Conservation (phyloP, 176 grass and related monocot genomes). For the Coix lacrymajobi region DNA sequence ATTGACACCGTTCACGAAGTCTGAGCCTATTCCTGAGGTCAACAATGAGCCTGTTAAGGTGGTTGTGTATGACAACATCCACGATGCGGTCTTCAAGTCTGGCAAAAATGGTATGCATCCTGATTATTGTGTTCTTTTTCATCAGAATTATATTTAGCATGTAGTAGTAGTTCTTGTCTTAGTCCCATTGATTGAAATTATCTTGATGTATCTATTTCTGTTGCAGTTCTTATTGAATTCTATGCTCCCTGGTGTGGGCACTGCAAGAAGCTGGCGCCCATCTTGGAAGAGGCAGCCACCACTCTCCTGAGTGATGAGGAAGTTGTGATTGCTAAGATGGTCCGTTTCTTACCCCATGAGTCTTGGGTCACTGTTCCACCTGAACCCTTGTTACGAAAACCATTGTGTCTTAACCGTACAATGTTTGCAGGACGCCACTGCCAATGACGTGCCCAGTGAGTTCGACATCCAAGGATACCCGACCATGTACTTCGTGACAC, state of each 20-base stretch:
- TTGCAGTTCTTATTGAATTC: slow-evolving; percentile 87
- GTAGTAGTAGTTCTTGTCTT: not conserved
- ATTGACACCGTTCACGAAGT: slow-evolving; percentile 71
- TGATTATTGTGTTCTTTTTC: not conserved
- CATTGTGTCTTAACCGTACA: not conserved
- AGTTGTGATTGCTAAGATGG: slow-evolving; percentile 95
- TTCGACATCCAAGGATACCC: slow-evolving; percentile 77
- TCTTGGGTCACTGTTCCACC: not conserved
- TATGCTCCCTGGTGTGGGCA: slow-evolving; percentile 98
- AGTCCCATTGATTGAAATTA: not conserved
- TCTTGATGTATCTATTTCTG: not conserved
- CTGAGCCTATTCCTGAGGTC: slow-evolving; percentile 73
- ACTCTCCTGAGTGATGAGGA: slow-evolving; percentile 67
- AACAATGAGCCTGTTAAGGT: slow-evolving; percentile 88
- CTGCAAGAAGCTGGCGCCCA: slow-evolving; percentile 85
- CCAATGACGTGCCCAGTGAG: slow-evolving; percentile 62
- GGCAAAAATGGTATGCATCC: slow-evolving; percentile 74
- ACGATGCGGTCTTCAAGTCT: slow-evolving; percentile 75
- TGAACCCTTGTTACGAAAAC: not conserved
- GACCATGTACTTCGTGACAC: slow-evolving; percentile 76
- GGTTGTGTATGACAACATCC: slow-evolving; percentile 68
- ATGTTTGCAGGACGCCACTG: slow-evolving; percentile 61
- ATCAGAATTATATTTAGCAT: not conserved
- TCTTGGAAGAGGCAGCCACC: slow-evolving; percentile 78
- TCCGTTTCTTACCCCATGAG: not conserved